A percentile compares a stretch with the other conserved stretches of the same genome.
These are phyloP conservation scores for Suillus weaverae DNA, from an alignment of 768 basidiomycete species.

Conservation along the genomic window DNA sequence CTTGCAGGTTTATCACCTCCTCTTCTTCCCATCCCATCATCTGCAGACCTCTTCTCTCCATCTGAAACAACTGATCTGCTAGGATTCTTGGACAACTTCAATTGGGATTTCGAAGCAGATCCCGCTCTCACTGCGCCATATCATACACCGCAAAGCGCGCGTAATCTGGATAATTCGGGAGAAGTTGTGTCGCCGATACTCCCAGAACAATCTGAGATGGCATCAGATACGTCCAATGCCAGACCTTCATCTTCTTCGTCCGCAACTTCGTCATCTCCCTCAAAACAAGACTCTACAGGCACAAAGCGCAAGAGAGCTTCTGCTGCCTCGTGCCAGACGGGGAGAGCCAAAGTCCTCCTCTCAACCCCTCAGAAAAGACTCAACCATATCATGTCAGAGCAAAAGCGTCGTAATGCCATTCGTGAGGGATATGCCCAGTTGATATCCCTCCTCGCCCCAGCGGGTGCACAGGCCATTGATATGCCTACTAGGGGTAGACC, in stretches of 20 bases:
- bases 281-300: conserved; percentile 15
- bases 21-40: conserved; percentile 62
- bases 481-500: conserved; percentile 80
- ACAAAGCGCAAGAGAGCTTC: conserved; percentile 26
- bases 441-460: conserved; percentile 79
- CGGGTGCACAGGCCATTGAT: conserved; percentile 65
- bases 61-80: conserved; percentile 78
- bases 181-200: conserved; percentile 7
- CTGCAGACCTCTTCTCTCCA: conserved; percentile 76
- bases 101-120: conserved; percentile 60
- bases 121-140: conserved; percentile 19
- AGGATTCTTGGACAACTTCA: conserved; percentile 81
- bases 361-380: conserved; percentile 85
- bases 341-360: conserved; percentile 62
- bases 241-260: conserved; percentile 11
- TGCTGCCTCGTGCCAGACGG: conserved; percentile 22
- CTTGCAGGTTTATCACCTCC: conserved; percentile 57
- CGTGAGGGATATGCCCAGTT: conserved; percentile 87
- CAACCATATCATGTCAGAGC: conserved; percentile 94
- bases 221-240: conserved; percentile 2
- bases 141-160: conserved; percentile 7
- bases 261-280: conserved; percentile 10
- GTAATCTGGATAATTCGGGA: background rate
- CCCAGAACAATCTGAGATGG: background rate
- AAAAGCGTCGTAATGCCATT: conserved; percentile 90